Percentiles rank a stretch among this genome's conserved stretches.
phyloP scores from a whole-genome alignment of 2,329 filamentous ascomycete species.

The Cercospora citrullina region DNA sequence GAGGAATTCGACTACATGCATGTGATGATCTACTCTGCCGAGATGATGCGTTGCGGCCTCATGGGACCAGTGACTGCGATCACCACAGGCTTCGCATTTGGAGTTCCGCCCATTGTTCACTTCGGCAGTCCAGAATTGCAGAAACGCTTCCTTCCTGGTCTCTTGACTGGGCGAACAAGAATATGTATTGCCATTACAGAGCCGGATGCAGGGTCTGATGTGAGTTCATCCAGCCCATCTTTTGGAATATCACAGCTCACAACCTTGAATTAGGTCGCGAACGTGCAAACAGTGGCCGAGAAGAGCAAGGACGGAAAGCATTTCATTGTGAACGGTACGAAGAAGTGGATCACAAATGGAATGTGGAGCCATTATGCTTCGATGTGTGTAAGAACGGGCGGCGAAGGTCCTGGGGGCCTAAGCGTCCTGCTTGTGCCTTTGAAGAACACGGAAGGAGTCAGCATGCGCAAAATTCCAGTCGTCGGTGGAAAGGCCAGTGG shows the following conservation, averaged over 20 bases:
- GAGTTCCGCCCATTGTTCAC: conserved; percentile 40
- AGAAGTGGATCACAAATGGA: conserved; percentile 85
- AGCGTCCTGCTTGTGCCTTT: conserved; percentile 75
- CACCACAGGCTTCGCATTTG: conserved; percentile 43
- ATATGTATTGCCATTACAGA: conserved; percentile 85
- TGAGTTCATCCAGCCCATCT: neutral
- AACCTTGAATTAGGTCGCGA: conserved; percentile 57
- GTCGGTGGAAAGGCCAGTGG: conserved; percentile 69
- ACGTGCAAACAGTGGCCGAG: conserved; percentile 72
- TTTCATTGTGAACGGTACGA: conserved; percentile 69
- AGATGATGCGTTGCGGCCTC: conserved; percentile 70
- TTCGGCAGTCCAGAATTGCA: conserved; percentile 46
- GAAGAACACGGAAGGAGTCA: conserved; percentile 68
- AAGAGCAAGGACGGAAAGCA: conserved; percentile 74
- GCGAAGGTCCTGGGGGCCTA: conserved; percentile 61
- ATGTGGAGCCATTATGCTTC: conserved; percentile 75
- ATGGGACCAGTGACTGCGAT: conserved; percentile 82
- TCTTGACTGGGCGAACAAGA: conserved; percentile 78
- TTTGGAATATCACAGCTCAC: neutral
- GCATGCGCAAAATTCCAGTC: conserved; percentile 48
- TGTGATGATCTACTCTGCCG: conserved; percentile 72
- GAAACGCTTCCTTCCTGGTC: conserved; percentile 66
- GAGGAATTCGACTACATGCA: conserved; percentile 87
- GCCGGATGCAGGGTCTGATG: conserved; percentile 77
- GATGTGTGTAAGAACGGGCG: conserved; percentile 73